Evolutionary conservation across 2,329 filamentous ascomycete genomes (phyloP).

Genomic region (Clarireedia paspali): DNA sequence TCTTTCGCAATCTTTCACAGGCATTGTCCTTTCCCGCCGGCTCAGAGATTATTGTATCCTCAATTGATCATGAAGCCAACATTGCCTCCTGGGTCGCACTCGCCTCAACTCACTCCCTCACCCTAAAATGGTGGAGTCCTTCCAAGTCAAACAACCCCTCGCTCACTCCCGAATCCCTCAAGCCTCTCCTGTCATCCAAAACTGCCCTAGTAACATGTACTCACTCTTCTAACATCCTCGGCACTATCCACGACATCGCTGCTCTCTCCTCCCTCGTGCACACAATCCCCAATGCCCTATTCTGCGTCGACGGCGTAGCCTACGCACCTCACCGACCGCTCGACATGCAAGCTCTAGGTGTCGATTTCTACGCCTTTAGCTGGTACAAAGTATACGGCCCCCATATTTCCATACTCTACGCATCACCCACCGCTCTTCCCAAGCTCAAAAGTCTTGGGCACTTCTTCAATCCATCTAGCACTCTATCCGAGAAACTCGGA

Average conservation of each 20-base stretch:
- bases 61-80: constrained; percentile 72
- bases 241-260: constrained; percentile 58
- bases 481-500: constrained; percentile 59
- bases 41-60: constrained; percentile 63
- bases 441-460: constrained; percentile 52
- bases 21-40: constrained; percentile 45
- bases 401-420: constrained; percentile 66
- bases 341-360: constrained; percentile 59
- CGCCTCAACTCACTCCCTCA: constrained; percentile 51
- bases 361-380: constrained; percentile 71
- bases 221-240: constrained; percentile 67
- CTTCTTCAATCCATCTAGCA: constrained; percentile 56
- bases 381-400: constrained; percentile 83
- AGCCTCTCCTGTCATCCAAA: constrained; percentile 47
- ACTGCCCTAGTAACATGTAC: constrained; percentile 68
- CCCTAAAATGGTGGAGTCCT: constrained; percentile 64
- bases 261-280: constrained; percentile 43
- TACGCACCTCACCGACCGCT: constrained; percentile 66
- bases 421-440: constrained; percentile 46
- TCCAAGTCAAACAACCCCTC: constrained; percentile 34
- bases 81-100: constrained; percentile 66
- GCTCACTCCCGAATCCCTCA: constrained; percentile 1
- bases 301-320: constrained; percentile 70
- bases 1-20: constrained; percentile 62
- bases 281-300: constrained; percentile 44